Conservation (phyloP, 2,329 filamentous ascomycete genomes). For the Ciborinia camelliae region DNA sequence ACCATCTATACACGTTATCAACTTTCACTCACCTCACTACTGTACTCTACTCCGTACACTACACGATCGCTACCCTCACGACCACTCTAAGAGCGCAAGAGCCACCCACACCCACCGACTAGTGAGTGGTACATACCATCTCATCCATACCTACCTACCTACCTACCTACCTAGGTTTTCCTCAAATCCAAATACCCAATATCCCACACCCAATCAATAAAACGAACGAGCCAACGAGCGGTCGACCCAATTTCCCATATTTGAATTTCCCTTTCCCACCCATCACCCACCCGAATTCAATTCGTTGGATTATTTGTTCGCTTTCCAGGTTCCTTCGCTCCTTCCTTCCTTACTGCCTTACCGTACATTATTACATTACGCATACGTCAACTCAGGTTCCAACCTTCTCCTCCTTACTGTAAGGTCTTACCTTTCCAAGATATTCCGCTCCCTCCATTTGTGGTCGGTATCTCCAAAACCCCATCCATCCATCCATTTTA, state of each 20-base stretch:
- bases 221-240: neutral
- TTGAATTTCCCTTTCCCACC: neutral
- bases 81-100: too few species aligned
- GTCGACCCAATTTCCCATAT: neutral
- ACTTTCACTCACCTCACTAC: too few species aligned
- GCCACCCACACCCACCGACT: neutral
- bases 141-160: neutral
- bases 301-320: too few species aligned
- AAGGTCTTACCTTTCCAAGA: neutral
- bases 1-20: too few species aligned
- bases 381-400: conserved; percentile 2
- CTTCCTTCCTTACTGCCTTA: neutral
- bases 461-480: neutral
- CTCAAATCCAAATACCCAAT: too few species aligned
- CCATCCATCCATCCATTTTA: neutral
- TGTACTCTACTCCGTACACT: too few species aligned
- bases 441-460: neutral
- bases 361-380: neutral
- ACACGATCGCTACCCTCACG: too few species aligned
- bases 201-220: neutral
- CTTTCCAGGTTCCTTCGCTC: neutral
- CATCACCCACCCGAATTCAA: neutral
- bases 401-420: neutral
- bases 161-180: too few species aligned
- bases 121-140: too few species aligned